Percentiles rank a stretch among this genome's conserved stretches.
These are phyloP conservation scores for Xylariaceae sp. DNA, from an alignment of 2,329 filamentous ascomycete genomes.

Conservation along the genomic window DNA sequence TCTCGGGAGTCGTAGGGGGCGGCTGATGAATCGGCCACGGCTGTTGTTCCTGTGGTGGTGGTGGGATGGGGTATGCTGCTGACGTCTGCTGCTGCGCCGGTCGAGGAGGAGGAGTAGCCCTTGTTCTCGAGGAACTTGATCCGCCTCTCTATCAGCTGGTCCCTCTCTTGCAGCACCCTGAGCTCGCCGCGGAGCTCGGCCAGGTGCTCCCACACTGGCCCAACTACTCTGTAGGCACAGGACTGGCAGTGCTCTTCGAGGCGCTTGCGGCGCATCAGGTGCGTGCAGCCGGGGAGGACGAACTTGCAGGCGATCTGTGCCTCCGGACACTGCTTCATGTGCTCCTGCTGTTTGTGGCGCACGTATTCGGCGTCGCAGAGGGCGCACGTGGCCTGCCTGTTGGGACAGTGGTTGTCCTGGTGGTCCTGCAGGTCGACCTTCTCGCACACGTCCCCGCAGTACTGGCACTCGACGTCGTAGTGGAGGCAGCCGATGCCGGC, in stretches of 20 bases:
- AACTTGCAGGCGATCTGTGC: slow-evolving; percentile 41
- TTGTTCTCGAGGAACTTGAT: slow-evolving; percentile 39
- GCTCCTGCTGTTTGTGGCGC: slow-evolving; percentile 41
- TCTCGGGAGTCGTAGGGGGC: slow-evolving; percentile 36
- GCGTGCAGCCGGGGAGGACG: slow-evolving; percentile 43
- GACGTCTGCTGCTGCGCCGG: slow-evolving; percentile 20
- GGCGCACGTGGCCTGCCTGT: slow-evolving; percentile 44
- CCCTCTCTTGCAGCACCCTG: slow-evolving; percentile 35
- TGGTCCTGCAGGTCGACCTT: slow-evolving; percentile 44
- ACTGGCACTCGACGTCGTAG: slow-evolving; percentile 44
- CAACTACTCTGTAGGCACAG: slow-evolving; percentile 50
- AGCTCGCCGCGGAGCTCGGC: slow-evolving; percentile 47
- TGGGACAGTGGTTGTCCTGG: slow-evolving; percentile 39
- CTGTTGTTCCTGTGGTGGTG: too few relatives aligned
- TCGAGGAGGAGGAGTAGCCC: slow-evolving; percentile 25
- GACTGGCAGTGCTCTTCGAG: slow-evolving; percentile 41
- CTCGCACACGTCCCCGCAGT: slow-evolving; percentile 47
- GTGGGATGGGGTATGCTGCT: slow-evolving; percentile 24
- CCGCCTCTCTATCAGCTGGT: slow-evolving; percentile 36
- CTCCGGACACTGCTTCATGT: slow-evolving; percentile 44
- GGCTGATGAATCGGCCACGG: too few relatives aligned
- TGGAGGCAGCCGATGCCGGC: slow-evolving; percentile 51
- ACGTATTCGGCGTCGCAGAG: slow-evolving; percentile 43
- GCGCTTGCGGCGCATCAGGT: slow-evolving; percentile 33
- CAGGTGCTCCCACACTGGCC: slow-evolving; percentile 42